Base-by-base conservation (phyloP, 257 asterid genomes). In the Striga asiatica region DNA sequence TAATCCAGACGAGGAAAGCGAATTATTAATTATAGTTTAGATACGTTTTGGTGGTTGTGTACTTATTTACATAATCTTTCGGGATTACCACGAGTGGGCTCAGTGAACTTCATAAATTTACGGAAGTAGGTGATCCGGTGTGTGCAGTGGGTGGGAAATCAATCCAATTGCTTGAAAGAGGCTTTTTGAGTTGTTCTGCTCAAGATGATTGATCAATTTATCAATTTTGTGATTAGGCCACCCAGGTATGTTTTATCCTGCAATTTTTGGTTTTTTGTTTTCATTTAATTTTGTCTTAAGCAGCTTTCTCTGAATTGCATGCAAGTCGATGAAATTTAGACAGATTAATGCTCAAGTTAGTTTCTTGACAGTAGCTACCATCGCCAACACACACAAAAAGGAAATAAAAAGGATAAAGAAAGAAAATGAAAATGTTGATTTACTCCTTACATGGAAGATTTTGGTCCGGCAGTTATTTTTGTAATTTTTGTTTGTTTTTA, bases 211-310 rank as follows among this genome's bases (percentile, higher is more conserved):
- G 98, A 92, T 46, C 98, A 88, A 62, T 92, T 92, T 64, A 82
- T 92, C 73, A 88, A 84, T 69, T 92, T 92, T 49, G 98, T 92
- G 65, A 88, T 92, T 68, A 87, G 98, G 71, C 98, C 98, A 0
- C 97, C 97, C 22, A 92, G 98, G 98, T 92, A 68, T 20, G 61
- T 64, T n/a, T 12, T 13, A 22, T 47, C 43, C 46, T 29, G 17
- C 49, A 16, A 7, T 7, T 38, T 39, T 16, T 6, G 14, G 7
- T 45, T 13, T 32, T 22, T 9, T 32, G 18, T 55, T 64, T 13
- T 24, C 2, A 14, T 8, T 32, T 45, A 3, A 6, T 27, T 58
- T 25, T 50, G 13, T 8, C 24, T 12, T 22, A 8, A 38, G 12
- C 14, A 16, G 56, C 10, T 25, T 32, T 19, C 20, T 52, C 8